Base-by-base conservation (phyloP, 805 yeast species). In the Jamesozyma rosinii region DNA sequence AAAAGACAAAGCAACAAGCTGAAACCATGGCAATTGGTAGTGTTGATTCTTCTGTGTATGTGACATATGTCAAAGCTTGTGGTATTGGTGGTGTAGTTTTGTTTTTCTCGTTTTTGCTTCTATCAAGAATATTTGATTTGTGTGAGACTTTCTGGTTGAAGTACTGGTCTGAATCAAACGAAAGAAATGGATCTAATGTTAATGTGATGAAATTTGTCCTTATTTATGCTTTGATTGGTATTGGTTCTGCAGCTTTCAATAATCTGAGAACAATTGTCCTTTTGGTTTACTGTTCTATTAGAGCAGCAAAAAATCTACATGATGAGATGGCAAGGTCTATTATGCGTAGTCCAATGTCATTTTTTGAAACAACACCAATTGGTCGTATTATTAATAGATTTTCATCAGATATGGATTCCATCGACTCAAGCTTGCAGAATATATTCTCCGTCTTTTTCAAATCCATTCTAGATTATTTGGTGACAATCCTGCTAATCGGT, bases 341-440 rank as follows among this genome's bases (percentile, higher is more conserved):
- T 29, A 46, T 80, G 42, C 60, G 71, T 39, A 69, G 83, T 1
- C 85, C 86, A 37, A 77, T 81, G 81, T 65, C 70, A 3, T 80
- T 77, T 53, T 81, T 80, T 57, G 86, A 81, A 50, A 72, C 83
- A 0, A 80, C 85, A 0, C 87, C 87, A 6, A 59, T 75, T 38
- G 87, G 87, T 4, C 66, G 86, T 53, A 71, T 80, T 15, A 66
- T 79, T 56, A 80, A 81, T 55, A 63, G 86, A 49, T 80, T 80
- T 51, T 72, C 83, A 20, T 74, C 76, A 53, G 87, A 81, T 61
- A 70, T 81, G 47, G 70, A 69, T 47, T 70, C 69, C 26, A 66
- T 80, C 44, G 87, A 81, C 59, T 68, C 69, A 43, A 66, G 66
- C 1, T 64, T 81, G 30, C 83, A 84, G n/a, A 67, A 70, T 49